phyloP scores from a whole-genome alignment of 352 stramenopile genomes.

The Globisporangium paddicum region DNA sequence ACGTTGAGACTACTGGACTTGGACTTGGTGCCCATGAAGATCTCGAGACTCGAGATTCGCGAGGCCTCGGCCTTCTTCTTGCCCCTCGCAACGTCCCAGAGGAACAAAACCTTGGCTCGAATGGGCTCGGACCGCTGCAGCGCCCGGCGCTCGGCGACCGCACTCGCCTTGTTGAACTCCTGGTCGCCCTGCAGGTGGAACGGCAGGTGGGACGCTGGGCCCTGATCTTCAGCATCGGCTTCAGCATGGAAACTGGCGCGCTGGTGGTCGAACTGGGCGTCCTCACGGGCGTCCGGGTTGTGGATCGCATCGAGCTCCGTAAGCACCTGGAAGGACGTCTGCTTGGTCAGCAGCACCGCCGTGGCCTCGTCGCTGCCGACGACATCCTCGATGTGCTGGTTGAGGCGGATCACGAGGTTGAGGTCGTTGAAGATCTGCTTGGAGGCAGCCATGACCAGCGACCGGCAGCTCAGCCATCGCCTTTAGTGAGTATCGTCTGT shows the following conservation, averaged over 20 bases:
- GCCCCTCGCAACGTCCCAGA: constrained; percentile 57
- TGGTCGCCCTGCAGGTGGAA: constrained; percentile 74
- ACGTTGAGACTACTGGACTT: constrained; percentile 11
- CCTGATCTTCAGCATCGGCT: not conserved
- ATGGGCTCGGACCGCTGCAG: constrained; percentile 47
- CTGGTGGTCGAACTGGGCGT: constrained; percentile 73
- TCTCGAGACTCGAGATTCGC: not conserved
- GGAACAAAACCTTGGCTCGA: constrained; percentile 41
- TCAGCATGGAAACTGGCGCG: constrained; percentile 23
- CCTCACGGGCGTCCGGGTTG: constrained; percentile 32
- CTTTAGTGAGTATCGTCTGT: too few relatives aligned
- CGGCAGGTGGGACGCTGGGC: constrained; percentile 28
- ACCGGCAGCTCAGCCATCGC: not conserved
- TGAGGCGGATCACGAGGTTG: constrained; percentile 61
- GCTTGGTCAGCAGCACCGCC: constrained; percentile 23
- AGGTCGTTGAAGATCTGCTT: constrained; percentile 76
- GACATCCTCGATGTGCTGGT: constrained; percentile 60
- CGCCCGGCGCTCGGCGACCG: constrained; percentile 42
- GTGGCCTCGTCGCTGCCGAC: constrained; percentile 16
- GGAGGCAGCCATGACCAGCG: constrained; percentile 14
- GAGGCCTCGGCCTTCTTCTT: constrained; percentile 29
- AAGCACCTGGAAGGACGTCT: constrained; percentile 75
- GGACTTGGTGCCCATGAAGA: not conserved
- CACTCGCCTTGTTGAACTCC: constrained; percentile 60
- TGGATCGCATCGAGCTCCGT: constrained; percentile 44